Conservation (phyloP, 2,329 filamentous ascomycete species). For the Phaeophleospora eucalypticola region DNA sequence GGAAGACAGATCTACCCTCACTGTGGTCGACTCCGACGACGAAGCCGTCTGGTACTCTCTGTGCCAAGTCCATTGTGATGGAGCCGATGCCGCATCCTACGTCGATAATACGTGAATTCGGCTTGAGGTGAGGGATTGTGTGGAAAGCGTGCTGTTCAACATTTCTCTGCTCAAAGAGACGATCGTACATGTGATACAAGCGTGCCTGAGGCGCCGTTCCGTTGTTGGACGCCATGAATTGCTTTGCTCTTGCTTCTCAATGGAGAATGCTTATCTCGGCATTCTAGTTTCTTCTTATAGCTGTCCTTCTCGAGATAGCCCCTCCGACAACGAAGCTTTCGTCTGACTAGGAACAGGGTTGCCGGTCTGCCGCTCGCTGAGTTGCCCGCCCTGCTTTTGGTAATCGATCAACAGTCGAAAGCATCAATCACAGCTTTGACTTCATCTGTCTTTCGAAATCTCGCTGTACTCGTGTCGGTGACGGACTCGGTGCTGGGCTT, state of each 20-base stretch:
- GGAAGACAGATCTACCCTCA: too few relatives aligned
- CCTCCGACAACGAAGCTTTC: neutral
- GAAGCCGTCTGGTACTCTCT: slow-evolving; percentile 17
- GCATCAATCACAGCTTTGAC: neutral
- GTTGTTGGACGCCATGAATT: neutral
- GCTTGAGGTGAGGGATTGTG: slow-evolving; percentile 18
- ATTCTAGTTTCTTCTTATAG: neutral
- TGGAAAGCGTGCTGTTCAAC: slow-evolving; percentile 10
- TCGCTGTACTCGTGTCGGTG: slow-evolving; percentile 1
- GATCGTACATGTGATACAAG: neutral
- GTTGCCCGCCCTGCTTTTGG: neutral
- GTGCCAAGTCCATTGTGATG: slow-evolving; percentile 40
- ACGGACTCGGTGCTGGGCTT: slow-evolving; percentile 14
- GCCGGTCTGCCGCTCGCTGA: neutral
- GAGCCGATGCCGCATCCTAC: slow-evolving; percentile 44
- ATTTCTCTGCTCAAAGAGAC: slow-evolving; percentile 41
- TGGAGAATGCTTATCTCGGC: neutral
- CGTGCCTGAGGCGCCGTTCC: neutral
- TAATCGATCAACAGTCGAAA: neutral
- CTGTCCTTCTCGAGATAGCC: neutral
- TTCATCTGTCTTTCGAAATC: neutral
- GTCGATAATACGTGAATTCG: slow-evolving; percentile 37
- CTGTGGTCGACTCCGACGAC: too few relatives aligned
- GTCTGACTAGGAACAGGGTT: neutral
- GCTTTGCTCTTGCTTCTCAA: neutral